phyloP scores from a whole-genome alignment of 2,329 filamentous ascomycete species.

The Penicillium griseofulvum region DNA sequence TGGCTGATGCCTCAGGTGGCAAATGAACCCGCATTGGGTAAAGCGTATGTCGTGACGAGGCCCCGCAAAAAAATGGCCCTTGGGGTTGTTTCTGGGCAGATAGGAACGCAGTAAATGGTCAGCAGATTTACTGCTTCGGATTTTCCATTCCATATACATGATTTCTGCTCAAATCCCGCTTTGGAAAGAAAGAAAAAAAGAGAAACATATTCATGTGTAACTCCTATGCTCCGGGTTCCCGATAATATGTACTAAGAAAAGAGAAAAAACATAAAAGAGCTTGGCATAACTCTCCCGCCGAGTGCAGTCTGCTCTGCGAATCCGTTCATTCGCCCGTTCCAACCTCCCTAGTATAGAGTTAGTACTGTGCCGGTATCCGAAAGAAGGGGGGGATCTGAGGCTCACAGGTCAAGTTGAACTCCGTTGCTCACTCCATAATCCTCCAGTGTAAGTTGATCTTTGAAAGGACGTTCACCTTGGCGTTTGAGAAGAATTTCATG shows the following conservation, averaged over 20 bases:
- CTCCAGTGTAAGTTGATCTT: constrained; percentile 80
- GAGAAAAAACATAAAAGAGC: constrained; percentile 7
- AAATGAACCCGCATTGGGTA: constrained; percentile 22
- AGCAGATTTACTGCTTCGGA: constrained; percentile 10
- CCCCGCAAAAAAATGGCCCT: constrained; percentile 25
- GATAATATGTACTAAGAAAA: constrained; percentile 11
- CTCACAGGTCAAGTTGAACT: constrained; percentile 57
- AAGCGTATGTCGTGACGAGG: constrained; percentile 17
- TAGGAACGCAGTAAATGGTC: constrained; percentile 9
- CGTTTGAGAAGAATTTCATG: constrained; percentile 90
- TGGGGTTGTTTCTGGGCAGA: neutral
- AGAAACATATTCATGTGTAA: constrained; percentile 10
- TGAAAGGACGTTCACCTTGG: constrained; percentile 90
- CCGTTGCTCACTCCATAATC: constrained; percentile 96
- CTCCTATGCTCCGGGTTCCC: constrained; percentile 13
- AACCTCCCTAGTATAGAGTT: constrained; percentile 40
- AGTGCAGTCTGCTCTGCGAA: constrained; percentile 7
- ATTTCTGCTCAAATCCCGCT: neutral
- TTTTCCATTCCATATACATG: constrained; percentile 4
- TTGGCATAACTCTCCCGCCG: constrained; percentile 11
- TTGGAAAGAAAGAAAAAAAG: constrained; percentile 9
- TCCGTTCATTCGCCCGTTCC: constrained; percentile 46
- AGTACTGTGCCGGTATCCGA: constrained; percentile 16
- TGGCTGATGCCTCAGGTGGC: constrained; percentile 27
- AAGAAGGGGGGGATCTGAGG: constrained; percentile 8